A percentile compares a stretch with the other conserved stretches of the same genome.
These are phyloP conservation scores for Andrographis paniculata DNA, from an alignment of 305 asterid genomes.

Conservation along the genomic window DNA sequence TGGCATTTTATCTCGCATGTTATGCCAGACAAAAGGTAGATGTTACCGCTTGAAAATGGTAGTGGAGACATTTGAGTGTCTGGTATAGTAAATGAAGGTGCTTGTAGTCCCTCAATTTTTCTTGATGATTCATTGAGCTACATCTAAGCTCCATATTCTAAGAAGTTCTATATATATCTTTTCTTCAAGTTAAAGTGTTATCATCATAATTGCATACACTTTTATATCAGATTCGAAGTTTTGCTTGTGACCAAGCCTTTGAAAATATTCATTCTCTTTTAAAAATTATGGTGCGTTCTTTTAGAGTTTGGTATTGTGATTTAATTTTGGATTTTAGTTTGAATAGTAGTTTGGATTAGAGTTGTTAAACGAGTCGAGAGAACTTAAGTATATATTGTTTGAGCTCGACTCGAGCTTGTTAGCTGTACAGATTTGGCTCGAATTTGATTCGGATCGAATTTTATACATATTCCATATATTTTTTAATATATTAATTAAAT, in stretches of 20 bases:
- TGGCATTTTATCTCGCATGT: no score
- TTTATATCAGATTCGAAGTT: neutral
- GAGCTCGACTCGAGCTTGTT: no score
- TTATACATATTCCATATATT: no score
- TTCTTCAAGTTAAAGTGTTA: neutral
- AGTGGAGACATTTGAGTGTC: slow-evolving; percentile 29
- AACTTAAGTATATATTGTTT: no score
- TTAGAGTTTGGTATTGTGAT: no score
- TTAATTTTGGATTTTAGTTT: no score
- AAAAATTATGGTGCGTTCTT: no score
- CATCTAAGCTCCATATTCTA: slow-evolving; percentile 21
- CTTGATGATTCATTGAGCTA: slow-evolving; percentile 21
- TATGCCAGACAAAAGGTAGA: slow-evolving; percentile 30
- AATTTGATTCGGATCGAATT: no score
- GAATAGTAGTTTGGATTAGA: no score
- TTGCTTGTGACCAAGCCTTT: neutral
- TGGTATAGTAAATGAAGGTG: slow-evolving; percentile 19
- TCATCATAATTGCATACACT: neutral
- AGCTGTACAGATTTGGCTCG: no score
- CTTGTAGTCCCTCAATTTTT: slow-evolving; percentile 21
- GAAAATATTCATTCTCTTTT: neutral
- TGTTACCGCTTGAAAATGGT: slow-evolving; percentile 23
- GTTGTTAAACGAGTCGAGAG: no score
- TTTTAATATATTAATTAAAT: no score
- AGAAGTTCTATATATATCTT: neutral